Base-by-base conservation (phyloP, 83 land plant species). In the Thuja plicata region DNA sequence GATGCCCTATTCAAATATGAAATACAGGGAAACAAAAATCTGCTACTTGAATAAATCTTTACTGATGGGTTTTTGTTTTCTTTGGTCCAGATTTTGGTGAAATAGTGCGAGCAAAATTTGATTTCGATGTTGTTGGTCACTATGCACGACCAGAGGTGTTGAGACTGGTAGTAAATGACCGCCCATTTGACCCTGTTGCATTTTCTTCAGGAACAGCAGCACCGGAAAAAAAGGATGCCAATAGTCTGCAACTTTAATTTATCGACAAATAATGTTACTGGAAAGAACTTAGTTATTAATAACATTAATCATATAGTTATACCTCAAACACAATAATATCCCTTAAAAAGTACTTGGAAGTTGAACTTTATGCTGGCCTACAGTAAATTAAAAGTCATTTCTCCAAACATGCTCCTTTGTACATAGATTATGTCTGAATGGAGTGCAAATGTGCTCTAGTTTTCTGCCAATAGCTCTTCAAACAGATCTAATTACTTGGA, bases 51-150 rank as follows among this genome's bases (percentile, higher is more conserved):
- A 3, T 5, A 83, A 19, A 8, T 50, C 6, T n/a, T 66, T 8
- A 30, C 37, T 84, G 57, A 48, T 30, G 2, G 15, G 86, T 30
- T 10, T 84, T 38, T 89, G 60, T 32, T 89, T 76, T 89, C 84
- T 66, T 76, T 27, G 79, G 40, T 92, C 84, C 93, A 97, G 99
- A 98, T 94, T 92, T 97, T 83, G 99, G 96, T 45, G 99, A 98
- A 43, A 96, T 98, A 32, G 93, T 90, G 17, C 91, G 95, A 43
- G 97, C 97, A 74, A 98, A 97, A 87, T 97, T 98, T 93, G 99
- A 92, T 89, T 98, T 98, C 88, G 99, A 97, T 93, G 99, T 96
- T 62, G 99, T 98, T 38, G 99, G 99, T 41, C 99, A 98, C 87
- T 97, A 97, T 88, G 57, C 99, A 46, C 90, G 99, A 87, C 97